phyloP scores from a whole-genome alignment of 805 yeast species.

The Ogataea angusta region DNA sequence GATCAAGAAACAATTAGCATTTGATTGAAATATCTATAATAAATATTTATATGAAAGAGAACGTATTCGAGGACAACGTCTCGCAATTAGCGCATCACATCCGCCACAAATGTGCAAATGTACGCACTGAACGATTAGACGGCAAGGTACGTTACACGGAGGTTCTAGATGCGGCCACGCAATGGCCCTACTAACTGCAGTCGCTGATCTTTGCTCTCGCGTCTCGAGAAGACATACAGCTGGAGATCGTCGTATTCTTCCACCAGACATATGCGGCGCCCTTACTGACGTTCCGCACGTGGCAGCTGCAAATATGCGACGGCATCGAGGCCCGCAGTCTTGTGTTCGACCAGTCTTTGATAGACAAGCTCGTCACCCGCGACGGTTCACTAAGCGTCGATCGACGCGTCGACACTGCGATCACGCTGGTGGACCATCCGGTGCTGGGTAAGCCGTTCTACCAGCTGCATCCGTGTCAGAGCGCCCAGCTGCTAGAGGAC shows the following conservation, averaged over 20 bases:
- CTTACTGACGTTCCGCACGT: slow-evolving; percentile 16
- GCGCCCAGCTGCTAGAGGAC: slow-evolving; percentile 26
- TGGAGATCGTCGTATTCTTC: slow-evolving; percentile 13
- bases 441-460: slow-evolving; percentile 14
- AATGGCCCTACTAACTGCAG: slow-evolving; percentile 1
- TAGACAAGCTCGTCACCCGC: slow-evolving; percentile 3
- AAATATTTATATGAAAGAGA: slow-evolving; percentile 5
- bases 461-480: slow-evolving; percentile 42
- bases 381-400: not conserved
- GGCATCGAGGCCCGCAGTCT: slow-evolving; percentile 12
- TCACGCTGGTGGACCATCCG: slow-evolving; percentile 13
- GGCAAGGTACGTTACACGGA: not conserved
- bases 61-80: slow-evolving; percentile 1
- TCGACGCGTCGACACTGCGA: slow-evolving; percentile 9
- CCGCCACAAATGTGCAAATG: not conserved
- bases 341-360: slow-evolving; percentile 9
- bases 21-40: slow-evolving; percentile 42
- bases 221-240: not conserved
- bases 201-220: not conserved
- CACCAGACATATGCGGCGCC: slow-evolving; percentile 14
- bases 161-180: not conserved
- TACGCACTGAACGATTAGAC: not conserved
- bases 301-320: not conserved
- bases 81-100: not conserved
- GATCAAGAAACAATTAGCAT: slow-evolving; percentile 90